phyloP scores from a whole-genome alignment of 495 filamentous ascomycete genomes.

The Penicillium coprophilum region DNA sequence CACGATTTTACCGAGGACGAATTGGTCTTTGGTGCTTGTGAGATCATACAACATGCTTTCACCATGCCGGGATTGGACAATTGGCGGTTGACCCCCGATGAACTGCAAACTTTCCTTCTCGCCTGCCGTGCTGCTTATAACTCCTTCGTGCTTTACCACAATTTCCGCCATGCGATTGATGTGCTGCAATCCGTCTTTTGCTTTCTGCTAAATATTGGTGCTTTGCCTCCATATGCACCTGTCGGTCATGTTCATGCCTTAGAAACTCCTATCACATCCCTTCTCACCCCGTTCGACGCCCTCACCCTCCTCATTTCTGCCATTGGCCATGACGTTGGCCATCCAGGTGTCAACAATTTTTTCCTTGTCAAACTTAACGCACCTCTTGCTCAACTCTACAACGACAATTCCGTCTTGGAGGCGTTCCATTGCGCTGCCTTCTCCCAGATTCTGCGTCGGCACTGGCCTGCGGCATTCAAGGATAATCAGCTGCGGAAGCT shows the following conservation, averaged over 20 bases:
- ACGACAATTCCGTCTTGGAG: constrained; percentile 94
- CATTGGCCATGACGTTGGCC: constrained; percentile 95
- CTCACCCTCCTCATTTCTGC: constrained; percentile 88
- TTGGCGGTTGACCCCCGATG: constrained; percentile 77
- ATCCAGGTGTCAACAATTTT: constrained; percentile 97
- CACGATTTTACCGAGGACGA: constrained; percentile 89
- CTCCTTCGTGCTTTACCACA: constrained; percentile 95
- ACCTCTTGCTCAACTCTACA: constrained; percentile 95
- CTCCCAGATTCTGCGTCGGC: constrained; percentile 88
- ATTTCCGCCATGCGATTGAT: constrained; percentile 95
- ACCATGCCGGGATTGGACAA: constrained; percentile 74
- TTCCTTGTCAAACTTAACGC: constrained; percentile 92
- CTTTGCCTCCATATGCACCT: constrained; percentile 63
- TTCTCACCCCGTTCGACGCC: constrained; percentile 81
- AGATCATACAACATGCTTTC: constrained; percentile 89
- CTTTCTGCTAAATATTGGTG: constrained; percentile 81
- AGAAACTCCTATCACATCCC: constrained; percentile 63
- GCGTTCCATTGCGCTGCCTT: constrained; percentile 98
- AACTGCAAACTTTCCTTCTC: constrained; percentile 75
- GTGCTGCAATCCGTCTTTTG: constrained; percentile 92
- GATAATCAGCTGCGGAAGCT: constrained; percentile 75
- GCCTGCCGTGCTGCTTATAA: constrained; percentile 89
- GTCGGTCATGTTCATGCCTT: constrained; percentile 22
- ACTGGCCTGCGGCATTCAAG: constrained; percentile 83
- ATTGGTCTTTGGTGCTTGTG: constrained; percentile 70